These are phyloP conservation scores for Darksidea phi DNA, from an alignment of 495 filamentous ascomycete species.

Conservation along the genomic window DNA sequence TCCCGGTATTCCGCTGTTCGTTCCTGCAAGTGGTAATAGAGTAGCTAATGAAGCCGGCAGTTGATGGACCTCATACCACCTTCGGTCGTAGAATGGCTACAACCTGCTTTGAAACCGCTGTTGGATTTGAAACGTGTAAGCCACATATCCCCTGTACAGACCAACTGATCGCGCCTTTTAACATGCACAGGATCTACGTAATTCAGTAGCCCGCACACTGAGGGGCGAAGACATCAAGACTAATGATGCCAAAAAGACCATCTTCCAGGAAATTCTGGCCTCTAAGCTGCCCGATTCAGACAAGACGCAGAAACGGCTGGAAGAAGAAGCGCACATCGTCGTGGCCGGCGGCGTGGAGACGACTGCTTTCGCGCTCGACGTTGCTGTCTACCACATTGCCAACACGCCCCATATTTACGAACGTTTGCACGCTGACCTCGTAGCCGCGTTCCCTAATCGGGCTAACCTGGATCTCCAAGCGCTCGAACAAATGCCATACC, in stretches of 20 bases:
- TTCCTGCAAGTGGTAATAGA: not conserved
- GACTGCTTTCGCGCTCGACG: slow-evolving; percentile 38
- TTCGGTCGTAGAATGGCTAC: slow-evolving; percentile 16
- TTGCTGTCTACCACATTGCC: slow-evolving; percentile 41
- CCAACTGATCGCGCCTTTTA: not conserved
- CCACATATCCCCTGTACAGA: not conserved
- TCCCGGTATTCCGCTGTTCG: slow-evolving; percentile 6
- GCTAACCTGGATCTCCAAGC: slow-evolving; percentile 35
- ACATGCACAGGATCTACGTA: slow-evolving; percentile 12
- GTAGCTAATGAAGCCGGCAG: not conserved
- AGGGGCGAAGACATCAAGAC: slow-evolving; percentile 3
- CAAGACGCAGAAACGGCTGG: slow-evolving; percentile 37
- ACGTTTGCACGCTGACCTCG: slow-evolving; percentile 22
- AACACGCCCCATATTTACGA: slow-evolving; percentile 30
- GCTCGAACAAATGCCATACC: slow-evolving; percentile 41
- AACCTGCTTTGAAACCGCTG: slow-evolving; percentile 19
- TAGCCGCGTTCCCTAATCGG: slow-evolving; percentile 23
- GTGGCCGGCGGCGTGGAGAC: slow-evolving; percentile 45
- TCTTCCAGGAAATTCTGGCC: slow-evolving; percentile 27
- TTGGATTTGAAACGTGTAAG: slow-evolving; percentile 21
- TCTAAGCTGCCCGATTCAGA: slow-evolving; percentile 20
- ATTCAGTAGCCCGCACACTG: slow-evolving; percentile 12
- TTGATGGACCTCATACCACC: slow-evolving; percentile 23
- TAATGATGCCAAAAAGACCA: slow-evolving; percentile 11
- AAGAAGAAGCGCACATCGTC: slow-evolving; percentile 40